Evolutionary conservation across 108 stramenopile genomes (phyloP).

Genomic region (Cyclostephanos tholiformis): DNA sequence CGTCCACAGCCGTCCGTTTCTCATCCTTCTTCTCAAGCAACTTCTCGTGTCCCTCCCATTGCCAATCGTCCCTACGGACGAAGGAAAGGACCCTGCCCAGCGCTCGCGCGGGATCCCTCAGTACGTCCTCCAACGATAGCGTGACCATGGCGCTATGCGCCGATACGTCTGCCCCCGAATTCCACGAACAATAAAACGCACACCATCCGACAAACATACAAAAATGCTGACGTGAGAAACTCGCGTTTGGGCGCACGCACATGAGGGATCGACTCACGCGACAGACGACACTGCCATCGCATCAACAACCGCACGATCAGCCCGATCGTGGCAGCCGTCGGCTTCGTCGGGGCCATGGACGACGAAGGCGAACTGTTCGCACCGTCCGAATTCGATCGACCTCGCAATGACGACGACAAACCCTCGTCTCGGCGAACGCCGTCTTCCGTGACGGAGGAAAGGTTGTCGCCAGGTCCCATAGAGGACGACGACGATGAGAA

Average conservation of each 20-base stretch:
- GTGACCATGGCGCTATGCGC: conserved; percentile 87
- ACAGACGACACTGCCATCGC: conserved; percentile 86
- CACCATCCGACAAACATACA: neutral
- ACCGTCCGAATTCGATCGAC: neutral
- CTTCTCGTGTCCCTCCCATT: conserved; percentile 29
- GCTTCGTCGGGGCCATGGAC: conserved; percentile 11
- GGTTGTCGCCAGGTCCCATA: neutral
- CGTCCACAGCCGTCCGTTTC: neutral
- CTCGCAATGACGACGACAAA: neutral
- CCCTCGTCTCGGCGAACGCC: neutral
- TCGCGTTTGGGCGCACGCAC: too few species aligned
- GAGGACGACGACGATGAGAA: neutral
- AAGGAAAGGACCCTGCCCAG: conserved; percentile 45
- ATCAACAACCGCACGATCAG: conserved; percentile 61
- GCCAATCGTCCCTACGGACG: conserved; percentile 39
- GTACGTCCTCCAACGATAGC: conserved; percentile 44
- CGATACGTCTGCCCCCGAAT: conserved; percentile 51
- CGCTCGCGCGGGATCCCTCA: conserved; percentile 31
- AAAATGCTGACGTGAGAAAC: neutral
- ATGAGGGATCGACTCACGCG: conserved; percentile 20
- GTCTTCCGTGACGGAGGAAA: neutral
- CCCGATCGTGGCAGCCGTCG: conserved; percentile 52
- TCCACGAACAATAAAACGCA: neutral
- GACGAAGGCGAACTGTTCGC: neutral
- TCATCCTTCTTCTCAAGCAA: neutral